Base-by-base conservation (phyloP, 2,329 filamentous ascomycete species). In the Penicillium sp. region DNA sequence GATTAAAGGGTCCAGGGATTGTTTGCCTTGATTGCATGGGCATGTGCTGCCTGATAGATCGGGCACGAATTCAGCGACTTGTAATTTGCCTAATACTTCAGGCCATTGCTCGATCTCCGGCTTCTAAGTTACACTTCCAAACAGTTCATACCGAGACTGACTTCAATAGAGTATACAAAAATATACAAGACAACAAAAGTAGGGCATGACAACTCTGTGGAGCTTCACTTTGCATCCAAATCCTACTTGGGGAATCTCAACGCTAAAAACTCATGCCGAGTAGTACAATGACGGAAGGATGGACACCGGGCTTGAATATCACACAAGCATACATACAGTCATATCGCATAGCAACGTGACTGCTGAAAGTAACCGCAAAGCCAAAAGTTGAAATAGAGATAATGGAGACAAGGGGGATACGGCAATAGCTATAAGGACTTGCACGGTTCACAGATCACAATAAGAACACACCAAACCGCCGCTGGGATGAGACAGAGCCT, bases 261-360 rank as follows among this genome's bases (percentile, higher is more conserved):
- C 11, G 9, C n/a, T 6, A 12, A 44, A 11, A 2, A 27, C 14
- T 27, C 14, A 44, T 44, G 41, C 8, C 18, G 3, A 18, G 41
- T 8, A 33, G 33, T 20, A 18, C 4, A 27, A 29, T 14, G 14
- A 37, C 15, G 12, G 49, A 44, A 41, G 37, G 31, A 41, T 33
- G 43, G 48, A 55, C 33, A 57, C 42, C 29, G 22, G 23, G 22
- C 22, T 49, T 40, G 18, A 20, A 37, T 40, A 27, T 48, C 29
- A 35, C 22, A 54, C 35, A 50, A 53, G 45, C 56, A 55, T 44
- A 58, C 58, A 53, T 63, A 60, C 58, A 61, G 59, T 62, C 61
- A 55, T 63, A 60, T 48, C 59, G 60, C 64, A 61, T 67, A 57
- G 55, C 59, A 58, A 63, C 60, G 53, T 57, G 49, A 61, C 51